A percentile compares a stretch with the other conserved stretches of the same genome.
These are phyloP conservation scores for Ophiostoma fasciatum DNA, from an alignment of 2,329 filamentous ascomycete species.

Conservation along the genomic window DNA sequence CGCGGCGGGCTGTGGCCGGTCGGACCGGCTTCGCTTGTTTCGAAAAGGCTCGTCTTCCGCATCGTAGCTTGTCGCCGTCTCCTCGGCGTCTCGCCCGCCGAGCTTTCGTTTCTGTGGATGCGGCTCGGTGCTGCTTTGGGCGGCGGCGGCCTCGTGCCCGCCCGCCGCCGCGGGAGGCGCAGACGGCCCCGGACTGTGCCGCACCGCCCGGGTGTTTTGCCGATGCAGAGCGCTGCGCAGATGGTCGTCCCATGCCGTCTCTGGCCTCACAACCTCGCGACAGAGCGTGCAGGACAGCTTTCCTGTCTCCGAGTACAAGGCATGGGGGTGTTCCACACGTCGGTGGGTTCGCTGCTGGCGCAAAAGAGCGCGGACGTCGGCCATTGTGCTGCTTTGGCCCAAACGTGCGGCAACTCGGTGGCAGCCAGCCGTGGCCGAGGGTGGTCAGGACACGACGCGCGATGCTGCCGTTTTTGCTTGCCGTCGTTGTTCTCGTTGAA, in stretches of 20 bases:
- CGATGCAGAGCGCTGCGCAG: slow-evolving; percentile 33
- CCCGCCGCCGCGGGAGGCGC: too few relatives aligned
- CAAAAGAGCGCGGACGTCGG: slow-evolving; percentile 66
- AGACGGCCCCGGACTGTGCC: too few relatives aligned
- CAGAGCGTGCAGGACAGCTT: slow-evolving; percentile 55
- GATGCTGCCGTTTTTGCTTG: too few relatives aligned
- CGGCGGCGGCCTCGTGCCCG: too few relatives aligned
- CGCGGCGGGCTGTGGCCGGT: slow-evolving; percentile 13
- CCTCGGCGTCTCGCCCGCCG: slow-evolving; percentile 15
- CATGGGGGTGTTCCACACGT: slow-evolving; percentile 55
- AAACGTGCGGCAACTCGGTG: too few relatives aligned
- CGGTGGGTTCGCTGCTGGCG: slow-evolving; percentile 63
- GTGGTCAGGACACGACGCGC: too few relatives aligned
- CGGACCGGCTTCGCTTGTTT: slow-evolving; percentile 30
- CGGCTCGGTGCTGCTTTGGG: too few relatives aligned
- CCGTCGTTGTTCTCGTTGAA: too few relatives aligned
- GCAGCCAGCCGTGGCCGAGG: too few relatives aligned
- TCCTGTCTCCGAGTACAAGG: slow-evolving; percentile 51
- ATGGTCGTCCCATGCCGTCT: slow-evolving; percentile 53
- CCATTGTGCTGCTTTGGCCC: too few relatives aligned
- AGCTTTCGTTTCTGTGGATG: slow-evolving; percentile 17
- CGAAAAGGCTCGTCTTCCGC: slow-evolving; percentile 19
- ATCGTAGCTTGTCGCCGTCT: slow-evolving; percentile 1
- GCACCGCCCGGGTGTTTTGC: slow-evolving; percentile 12
- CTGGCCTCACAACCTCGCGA: slow-evolving; percentile 47